A percentile compares a stretch with the other conserved stretches of the same genome.
These are phyloP conservation scores for Xylaria nigripes DNA, from an alignment of 495 filamentous ascomycete genomes.

Conservation along the genomic window DNA sequence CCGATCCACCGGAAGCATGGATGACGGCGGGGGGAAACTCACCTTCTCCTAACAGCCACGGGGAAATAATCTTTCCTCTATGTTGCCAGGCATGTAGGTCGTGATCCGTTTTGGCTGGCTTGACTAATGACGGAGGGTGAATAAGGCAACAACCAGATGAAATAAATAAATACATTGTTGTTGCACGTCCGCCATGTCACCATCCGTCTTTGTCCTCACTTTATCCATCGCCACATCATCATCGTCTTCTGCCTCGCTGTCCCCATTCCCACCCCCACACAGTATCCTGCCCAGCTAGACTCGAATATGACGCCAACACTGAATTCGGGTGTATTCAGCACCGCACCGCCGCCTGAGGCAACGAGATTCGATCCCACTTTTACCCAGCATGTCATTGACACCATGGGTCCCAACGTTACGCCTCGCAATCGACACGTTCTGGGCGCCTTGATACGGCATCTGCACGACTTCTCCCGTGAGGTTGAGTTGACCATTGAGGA, in stretches of 20 bases:
- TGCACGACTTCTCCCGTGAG: slow-evolving; percentile 80
- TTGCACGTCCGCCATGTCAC: background rate
- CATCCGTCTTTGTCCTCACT: background rate
- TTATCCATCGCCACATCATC: background rate
- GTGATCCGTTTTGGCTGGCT: background rate
- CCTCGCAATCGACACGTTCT: slow-evolving; percentile 60
- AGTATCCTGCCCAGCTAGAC: slow-evolving; percentile 3
- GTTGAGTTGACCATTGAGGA: slow-evolving; percentile 71
- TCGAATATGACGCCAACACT: slow-evolving; percentile 14
- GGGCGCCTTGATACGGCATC: slow-evolving; percentile 58
- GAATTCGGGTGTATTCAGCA: slow-evolving; percentile 16
- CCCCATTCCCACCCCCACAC: background rate
- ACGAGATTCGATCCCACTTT: slow-evolving; percentile 62
- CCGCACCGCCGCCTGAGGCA: slow-evolving; percentile 20
- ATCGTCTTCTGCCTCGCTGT: background rate
- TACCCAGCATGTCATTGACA: slow-evolving; percentile 63
- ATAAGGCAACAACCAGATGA: background rate
- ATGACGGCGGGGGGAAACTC: slow-evolving; percentile 25
- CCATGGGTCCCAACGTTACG: slow-evolving; percentile 66
- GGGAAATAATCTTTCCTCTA: no score
- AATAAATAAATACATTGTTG: slow-evolving; percentile 1
- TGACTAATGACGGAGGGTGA: background rate
- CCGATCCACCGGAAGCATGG: slow-evolving; percentile 20
- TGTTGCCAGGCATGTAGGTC: background rate
- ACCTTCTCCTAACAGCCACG: slow-evolving; percentile 10